phyloP scores from a whole-genome alignment of 2,329 filamentous ascomycete species.

The Ophidiomyces ophidiicola region DNA sequence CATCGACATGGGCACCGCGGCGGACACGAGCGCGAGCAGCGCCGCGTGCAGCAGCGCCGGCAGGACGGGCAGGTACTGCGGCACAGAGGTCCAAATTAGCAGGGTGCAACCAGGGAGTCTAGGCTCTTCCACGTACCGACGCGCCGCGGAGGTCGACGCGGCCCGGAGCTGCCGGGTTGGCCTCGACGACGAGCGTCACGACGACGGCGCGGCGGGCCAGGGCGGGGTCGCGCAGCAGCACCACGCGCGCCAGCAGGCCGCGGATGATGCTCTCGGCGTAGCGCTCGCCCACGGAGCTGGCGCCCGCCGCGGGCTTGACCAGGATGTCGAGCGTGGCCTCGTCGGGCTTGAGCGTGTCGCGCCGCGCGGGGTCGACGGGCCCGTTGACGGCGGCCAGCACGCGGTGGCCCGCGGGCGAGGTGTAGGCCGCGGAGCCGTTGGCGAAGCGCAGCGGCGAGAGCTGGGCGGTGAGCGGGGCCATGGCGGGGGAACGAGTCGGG shows the following conservation, averaged over 20 bases:
- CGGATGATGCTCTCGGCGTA: constrained; percentile 56
- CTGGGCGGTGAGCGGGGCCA: constrained; percentile 27
- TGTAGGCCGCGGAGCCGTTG: constrained; percentile 33
- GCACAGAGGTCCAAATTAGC: constrained; percentile 4
- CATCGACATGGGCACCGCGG: constrained; percentile 65
- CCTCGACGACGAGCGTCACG: constrained; percentile 32
- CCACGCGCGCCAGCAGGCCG: constrained; percentile 27
- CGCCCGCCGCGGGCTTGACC: constrained; percentile 71
- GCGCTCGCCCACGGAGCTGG: constrained; percentile 70
- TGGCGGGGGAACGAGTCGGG: constrained; percentile 14
- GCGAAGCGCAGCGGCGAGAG: constrained; percentile 27
- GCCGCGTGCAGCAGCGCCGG: constrained; percentile 72
- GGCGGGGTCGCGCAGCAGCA: constrained; percentile 33
- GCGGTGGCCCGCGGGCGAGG: constrained; percentile 51
- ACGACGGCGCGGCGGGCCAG: constrained; percentile 34
- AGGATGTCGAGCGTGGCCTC: constrained; percentile 84
- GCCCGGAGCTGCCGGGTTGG: constrained; percentile 24
- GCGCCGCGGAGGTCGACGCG: constrained; percentile 27
- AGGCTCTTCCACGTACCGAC: constrained; percentile 27
- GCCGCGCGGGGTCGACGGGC: constrained; percentile 72
- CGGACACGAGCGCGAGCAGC: constrained; percentile 65
- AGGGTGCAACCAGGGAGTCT: neutral
- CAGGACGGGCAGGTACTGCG: constrained; percentile 63
- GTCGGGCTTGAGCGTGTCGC: constrained; percentile 74
- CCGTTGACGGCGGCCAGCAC: constrained; percentile 82